Evolutionary conservation across 371 early-diverging fungal genomes (phyloP).

Genomic region (Apophysomyces ossiformis): DNA sequence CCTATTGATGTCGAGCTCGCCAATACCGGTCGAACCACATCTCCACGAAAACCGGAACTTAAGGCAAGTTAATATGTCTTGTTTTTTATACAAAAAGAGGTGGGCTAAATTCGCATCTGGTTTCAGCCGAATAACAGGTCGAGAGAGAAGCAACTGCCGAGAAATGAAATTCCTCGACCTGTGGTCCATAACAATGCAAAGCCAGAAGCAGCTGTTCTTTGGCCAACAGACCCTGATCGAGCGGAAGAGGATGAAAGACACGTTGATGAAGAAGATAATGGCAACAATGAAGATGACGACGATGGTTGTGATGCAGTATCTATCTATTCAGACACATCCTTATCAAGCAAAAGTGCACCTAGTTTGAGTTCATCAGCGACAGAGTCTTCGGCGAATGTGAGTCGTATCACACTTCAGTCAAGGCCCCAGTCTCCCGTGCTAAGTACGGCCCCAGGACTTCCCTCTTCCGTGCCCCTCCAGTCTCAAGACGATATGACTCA

Average conservation of each 20-base stretch:
- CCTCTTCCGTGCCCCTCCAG: conserved; percentile 15
- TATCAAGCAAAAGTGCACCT: conserved; percentile 15
- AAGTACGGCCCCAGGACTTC: conserved; percentile 23
- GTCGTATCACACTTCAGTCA: conserved; percentile 14
- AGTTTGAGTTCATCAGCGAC: conserved; percentile 15
- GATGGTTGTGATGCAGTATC: conserved; percentile 14
- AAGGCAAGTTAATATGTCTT: conserved; percentile 14
- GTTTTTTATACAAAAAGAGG: conserved; percentile 12
- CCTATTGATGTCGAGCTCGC: conserved; percentile 35
- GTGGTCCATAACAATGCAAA: not conserved
- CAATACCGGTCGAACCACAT: conserved; percentile 14
- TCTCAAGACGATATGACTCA: conserved; percentile 18
- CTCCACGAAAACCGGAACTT: not conserved
- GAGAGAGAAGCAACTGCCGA: conserved; percentile 8
- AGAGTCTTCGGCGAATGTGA: conserved; percentile 8
- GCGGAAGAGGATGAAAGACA: not conserved
- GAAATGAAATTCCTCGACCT: not conserved
- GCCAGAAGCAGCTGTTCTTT: not conserved
- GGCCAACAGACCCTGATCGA: conserved; percentile 1
- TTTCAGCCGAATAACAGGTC: conserved; percentile 12
- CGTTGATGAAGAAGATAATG: not conserved
- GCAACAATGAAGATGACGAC: not conserved
- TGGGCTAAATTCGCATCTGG: conserved; percentile 14
- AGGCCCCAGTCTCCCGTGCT: conserved; percentile 25
- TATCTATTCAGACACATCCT: conserved; percentile 13